Evolutionary conservation across 306 rosid species (phyloP).

Genomic region (Vigna nakashimae): DNA sequence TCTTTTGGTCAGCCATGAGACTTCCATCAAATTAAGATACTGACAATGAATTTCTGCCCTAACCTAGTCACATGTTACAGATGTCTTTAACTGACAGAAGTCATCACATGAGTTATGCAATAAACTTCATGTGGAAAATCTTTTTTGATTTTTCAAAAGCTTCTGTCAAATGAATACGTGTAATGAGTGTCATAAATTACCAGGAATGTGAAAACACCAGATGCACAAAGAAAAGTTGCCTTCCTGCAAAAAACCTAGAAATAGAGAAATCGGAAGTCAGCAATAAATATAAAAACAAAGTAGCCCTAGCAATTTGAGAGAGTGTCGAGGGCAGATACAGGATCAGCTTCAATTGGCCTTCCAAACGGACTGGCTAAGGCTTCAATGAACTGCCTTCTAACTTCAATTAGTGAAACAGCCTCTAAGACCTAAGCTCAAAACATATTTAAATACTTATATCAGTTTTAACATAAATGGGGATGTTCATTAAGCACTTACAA

Average conservation of each 20-base stretch:
- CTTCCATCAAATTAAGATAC: not conserved
- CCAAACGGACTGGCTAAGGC: conserved; percentile 74
- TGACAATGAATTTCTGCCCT: conserved; percentile 18
- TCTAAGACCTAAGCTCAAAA: conserved; percentile 66
- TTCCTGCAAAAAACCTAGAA: conserved; percentile 88
- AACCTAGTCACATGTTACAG: not conserved
- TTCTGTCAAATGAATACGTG: conserved; percentile 7
- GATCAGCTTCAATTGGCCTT: conserved; percentile 95
- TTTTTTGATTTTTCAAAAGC: conserved; percentile 29
- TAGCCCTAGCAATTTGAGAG: conserved; percentile 18
- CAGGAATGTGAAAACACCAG: conserved; percentile 83
- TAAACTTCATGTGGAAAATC: conserved; percentile 1
- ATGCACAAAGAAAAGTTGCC: conserved; percentile 72
- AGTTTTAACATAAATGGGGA: conserved; percentile 32
- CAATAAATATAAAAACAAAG: conserved; percentile 37
- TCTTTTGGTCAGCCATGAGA: not conserved
- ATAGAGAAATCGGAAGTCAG: conserved; percentile 41
- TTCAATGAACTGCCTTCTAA: conserved; percentile 84
- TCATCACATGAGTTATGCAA: not conserved
- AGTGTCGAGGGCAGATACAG: conserved; percentile 55
- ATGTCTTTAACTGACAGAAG: conserved; percentile 16
- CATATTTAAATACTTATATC: conserved; percentile 6
- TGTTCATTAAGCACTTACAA: not conserved
- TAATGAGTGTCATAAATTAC: conserved; percentile 51
- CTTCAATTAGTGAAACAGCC: conserved; percentile 80